phyloP scores from a whole-genome alignment of 768 basidiomycete species.

The Tricholoma matsutake region DNA sequence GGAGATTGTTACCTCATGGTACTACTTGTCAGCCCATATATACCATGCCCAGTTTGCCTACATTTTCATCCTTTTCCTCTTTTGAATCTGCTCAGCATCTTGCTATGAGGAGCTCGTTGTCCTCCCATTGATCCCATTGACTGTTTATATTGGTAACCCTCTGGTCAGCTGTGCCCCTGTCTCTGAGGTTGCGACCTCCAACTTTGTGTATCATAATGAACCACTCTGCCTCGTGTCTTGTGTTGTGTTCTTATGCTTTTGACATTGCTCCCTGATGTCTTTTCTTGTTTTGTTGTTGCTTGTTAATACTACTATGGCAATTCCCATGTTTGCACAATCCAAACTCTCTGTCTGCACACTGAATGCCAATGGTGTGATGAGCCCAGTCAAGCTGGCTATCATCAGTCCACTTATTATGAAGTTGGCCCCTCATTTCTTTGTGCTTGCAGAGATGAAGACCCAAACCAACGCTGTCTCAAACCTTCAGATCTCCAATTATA shows the following conservation, averaged over 20 bases:
- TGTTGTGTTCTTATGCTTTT: neutral
- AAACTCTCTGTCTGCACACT: neutral
- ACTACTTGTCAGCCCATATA: neutral
- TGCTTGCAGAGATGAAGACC: constrained; percentile 2
- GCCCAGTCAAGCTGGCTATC: constrained; percentile 1
- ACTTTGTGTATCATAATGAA: neutral
- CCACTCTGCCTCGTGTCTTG: neutral
- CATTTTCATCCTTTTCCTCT: neutral
- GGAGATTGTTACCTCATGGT: neutral
- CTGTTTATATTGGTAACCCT: neutral
- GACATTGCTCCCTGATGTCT: neutral
- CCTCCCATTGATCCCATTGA: neutral
- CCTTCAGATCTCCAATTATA: too few relatives aligned
- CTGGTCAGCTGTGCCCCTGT: neutral
- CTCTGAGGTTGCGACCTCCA: neutral
- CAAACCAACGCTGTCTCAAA: too few relatives aligned
- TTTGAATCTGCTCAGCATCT: neutral
- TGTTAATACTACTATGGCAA: constrained; percentile 2
- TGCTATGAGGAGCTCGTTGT: neutral
- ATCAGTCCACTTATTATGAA: constrained; percentile 1
- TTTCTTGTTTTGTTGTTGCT: constrained; percentile 3
- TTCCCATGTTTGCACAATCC: neutral
- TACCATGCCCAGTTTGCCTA: neutral
- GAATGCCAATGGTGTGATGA: constrained; percentile 8
- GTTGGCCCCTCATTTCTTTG: constrained; percentile 6